phyloP scores from a whole-genome alignment of 768 basidiomycete genomes.

The Pulveroboletus ravenelii region DNA sequence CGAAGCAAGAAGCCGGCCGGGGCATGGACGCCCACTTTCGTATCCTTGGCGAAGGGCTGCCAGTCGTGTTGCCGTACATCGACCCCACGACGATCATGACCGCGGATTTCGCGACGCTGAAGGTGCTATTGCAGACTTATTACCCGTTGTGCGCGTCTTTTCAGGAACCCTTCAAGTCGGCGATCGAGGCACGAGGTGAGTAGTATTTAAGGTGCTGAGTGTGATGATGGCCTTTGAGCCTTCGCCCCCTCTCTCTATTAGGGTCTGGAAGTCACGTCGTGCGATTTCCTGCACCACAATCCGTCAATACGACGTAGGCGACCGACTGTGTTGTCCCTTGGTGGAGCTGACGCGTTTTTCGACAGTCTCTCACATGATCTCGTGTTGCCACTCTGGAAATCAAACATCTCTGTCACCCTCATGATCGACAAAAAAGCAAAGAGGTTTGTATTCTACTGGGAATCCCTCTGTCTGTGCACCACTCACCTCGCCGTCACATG shows the following conservation, averaged over 20 bases:
- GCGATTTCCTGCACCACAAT: conserved; percentile 53
- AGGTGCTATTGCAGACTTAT: conserved; percentile 66
- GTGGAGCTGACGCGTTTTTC: background rate
- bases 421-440: conserved; percentile 98
- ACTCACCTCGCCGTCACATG: conserved; percentile 26
- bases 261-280: conserved; percentile 72
- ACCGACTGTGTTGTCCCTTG: background rate
- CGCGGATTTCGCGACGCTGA: conserved; percentile 53
- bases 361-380: conserved; percentile 71
- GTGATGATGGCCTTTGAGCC: background rate
- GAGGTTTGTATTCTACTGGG: conserved; percentile 47
- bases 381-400: conserved; percentile 94
- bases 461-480: background rate
- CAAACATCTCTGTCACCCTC: conserved; percentile 76
- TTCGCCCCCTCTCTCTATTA: conserved; percentile 17
- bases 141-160: conserved; percentile 75
- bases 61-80: conserved; percentile 79
- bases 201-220: conserved; percentile 38
- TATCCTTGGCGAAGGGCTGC: conserved; percentile 79
- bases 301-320: conserved; percentile 53
- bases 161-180: conserved; percentile 50
- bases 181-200: conserved; percentile 51
- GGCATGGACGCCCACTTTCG: conserved; percentile 60
- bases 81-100: conserved; percentile 57
- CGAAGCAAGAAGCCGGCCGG: conserved; percentile 77